These are phyloP conservation scores for Vigna unguiculata DNA, from an alignment of 306 rosid genomes.

Conservation along the genomic window DNA sequence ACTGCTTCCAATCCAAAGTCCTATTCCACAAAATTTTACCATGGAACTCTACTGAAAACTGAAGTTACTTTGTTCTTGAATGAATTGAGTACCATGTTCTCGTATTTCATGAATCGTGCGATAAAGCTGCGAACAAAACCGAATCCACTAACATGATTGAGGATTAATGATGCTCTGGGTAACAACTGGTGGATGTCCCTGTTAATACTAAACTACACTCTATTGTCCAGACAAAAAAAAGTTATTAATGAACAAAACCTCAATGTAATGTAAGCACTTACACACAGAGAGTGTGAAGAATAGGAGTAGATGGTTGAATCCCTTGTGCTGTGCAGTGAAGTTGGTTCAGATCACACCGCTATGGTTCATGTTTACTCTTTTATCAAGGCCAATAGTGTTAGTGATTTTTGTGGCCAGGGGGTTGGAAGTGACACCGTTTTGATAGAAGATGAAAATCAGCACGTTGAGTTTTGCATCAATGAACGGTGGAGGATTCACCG, in stretches of 20 bases:
- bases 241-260: not conserved
- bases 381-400: not conserved
- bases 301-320: not conserved
- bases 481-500: not conserved
- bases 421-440: constrained; percentile 3
- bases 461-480: constrained; percentile 32
- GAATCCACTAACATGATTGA: not conserved
- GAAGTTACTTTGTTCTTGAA: not conserved
- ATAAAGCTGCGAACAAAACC: not conserved
- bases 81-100: not conserved
- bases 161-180: not conserved
- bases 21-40: not conserved
- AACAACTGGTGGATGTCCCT: not conserved
- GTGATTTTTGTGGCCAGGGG: not conserved
- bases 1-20: not conserved
- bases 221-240: not conserved
- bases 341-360: constrained; percentile 7
- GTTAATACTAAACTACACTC: not conserved
- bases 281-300: constrained; percentile 29
- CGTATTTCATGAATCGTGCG: constrained; percentile 20
- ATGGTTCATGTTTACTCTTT: not conserved
- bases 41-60: not conserved
- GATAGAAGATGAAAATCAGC: not conserved
- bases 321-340: not conserved
- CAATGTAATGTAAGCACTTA: constrained; percentile 28